Evolutionary conservation across 257 asterid genomes (phyloP).

Genomic region (Solanum tarapatanum): DNA sequence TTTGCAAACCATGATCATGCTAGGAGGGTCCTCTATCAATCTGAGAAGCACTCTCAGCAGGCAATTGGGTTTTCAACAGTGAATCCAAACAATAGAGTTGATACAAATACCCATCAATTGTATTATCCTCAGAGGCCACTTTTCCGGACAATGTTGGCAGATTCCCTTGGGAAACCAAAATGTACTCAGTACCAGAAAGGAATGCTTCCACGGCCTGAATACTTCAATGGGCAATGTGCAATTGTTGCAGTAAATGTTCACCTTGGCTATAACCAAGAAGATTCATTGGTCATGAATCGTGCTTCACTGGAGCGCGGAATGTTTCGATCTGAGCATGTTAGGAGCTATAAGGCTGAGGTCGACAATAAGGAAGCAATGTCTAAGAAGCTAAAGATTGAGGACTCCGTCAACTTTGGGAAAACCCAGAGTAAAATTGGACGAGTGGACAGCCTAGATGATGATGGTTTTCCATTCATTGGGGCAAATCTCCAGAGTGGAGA

Average conservation of each 20-base stretch:
- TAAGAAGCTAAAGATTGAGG: constrained; percentile 45
- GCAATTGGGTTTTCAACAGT: constrained; percentile 83
- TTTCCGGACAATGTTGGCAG: constrained; percentile 63
- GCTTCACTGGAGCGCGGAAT: constrained; percentile 89
- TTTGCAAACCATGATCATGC: constrained; percentile 91
- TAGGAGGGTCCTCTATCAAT: constrained; percentile 76
- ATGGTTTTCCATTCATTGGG: constrained; percentile 83
- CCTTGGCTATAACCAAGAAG: constrained; percentile 94
- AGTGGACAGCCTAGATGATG: constrained; percentile 88
- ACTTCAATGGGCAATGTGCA: constrained; percentile 83
- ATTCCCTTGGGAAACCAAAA: constrained; percentile 67
- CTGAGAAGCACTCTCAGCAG: constrained; percentile 95
- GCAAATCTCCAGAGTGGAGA: constrained; percentile 91
- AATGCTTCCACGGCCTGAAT: constrained; percentile 74
- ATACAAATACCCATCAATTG: constrained; percentile 73
- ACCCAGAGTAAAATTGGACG: constrained; percentile 72
- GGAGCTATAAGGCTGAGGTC: constrained; percentile 86
- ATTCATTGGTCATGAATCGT: constrained; percentile 93
- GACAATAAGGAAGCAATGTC: constrained; percentile 38
- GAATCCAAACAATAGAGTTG: constrained; percentile 57
- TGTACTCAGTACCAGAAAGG: constrained; percentile 34
- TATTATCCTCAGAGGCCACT: constrained; percentile 90
- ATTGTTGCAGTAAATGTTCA: constrained; percentile 90
- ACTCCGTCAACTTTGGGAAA: constrained; percentile 63
- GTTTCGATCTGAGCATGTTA: constrained; percentile 80